Evolutionary conservation across 2,329 filamentous ascomycete genomes (phyloP), one percentile per base, ranked within the genome.

Genomic region (Cladosporium austrohemisphaericum): DNA sequence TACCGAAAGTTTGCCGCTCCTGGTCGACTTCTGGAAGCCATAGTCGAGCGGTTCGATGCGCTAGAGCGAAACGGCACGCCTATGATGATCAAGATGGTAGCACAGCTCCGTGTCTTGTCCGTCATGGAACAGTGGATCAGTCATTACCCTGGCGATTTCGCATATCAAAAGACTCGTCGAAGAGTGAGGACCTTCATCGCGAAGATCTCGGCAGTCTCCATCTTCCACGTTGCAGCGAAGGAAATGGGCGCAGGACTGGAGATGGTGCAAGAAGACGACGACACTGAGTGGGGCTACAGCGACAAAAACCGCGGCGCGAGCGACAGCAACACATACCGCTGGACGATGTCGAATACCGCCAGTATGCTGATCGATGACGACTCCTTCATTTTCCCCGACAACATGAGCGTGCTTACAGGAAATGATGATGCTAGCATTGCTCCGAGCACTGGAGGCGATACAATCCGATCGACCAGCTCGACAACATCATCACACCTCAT

Each of bases 1-100:
- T 97, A 97, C 69, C 85, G 93, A 54, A 94, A 93, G 66, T 97
- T 98, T 65, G 86, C 89, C 3, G 81, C 91, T 2, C 93, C 93
- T 0, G 78, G 80, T 8, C 79, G 85, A 56, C 76, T 98, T 4
- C 81, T 97, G 45, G 79, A 83, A 32, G 83, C 88, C 6, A 86
- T 97, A 36, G 75, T 95, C 32, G 77, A 84, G 51, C 83, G 86
- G 31, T 81, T 95, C 52, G 86, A 95, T 56, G 76, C 74, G 13
- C 73, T 86, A 19, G 81, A 83, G 60, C 80, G 83, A 35, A 83
- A 86, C 52, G 83, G 79, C 56, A 75, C 76, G 8, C 77, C 83
- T 55, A 84, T 87, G 55, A 78, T 96, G 35, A 84, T 84, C 47
- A 88, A 85, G 59, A 91, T 86, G 32, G 83, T 86, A 6, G 83